Percentiles rank a stretch among this genome's conserved stretches.
Evolutionary conservation across 495 filamentous ascomycete genomes (phyloP).

Genomic region (Neurospora hispaniola): DNA sequence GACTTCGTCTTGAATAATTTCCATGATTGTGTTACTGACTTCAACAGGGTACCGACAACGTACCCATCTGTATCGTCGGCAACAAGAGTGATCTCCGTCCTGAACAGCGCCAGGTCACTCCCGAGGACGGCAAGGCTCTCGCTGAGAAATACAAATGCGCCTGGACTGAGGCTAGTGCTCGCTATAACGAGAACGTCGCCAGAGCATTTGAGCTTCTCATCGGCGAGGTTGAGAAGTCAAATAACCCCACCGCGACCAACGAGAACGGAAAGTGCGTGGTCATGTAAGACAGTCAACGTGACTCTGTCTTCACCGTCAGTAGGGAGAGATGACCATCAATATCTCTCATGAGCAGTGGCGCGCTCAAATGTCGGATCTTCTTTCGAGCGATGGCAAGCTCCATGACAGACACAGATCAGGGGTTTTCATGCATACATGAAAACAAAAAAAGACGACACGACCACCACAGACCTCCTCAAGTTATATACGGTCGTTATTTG

Average conservation of each 20-base stretch:
- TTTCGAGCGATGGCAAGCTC: background rate
- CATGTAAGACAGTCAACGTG: constrained; percentile 48
- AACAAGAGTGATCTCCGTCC: constrained; percentile 93
- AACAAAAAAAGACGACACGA: background rate
- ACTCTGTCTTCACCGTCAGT: background rate
- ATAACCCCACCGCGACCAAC: constrained; percentile 77
- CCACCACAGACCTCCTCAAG: background rate
- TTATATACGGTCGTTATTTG: background rate
- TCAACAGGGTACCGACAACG: constrained; percentile 73
- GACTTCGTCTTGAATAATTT: background rate
- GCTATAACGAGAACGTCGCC: constrained; percentile 84
- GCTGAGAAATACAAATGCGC: constrained; percentile 81
- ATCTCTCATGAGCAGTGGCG: background rate
- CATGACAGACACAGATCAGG: background rate
- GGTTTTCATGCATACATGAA: background rate
- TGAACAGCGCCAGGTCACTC: constrained; percentile 83
- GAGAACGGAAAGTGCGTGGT: constrained; percentile 69
- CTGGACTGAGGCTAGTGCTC: constrained; percentile 88
- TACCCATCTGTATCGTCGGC: constrained; percentile 87
- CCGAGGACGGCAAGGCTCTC: constrained; percentile 71
- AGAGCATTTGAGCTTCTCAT: constrained; percentile 95
- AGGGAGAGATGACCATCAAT: background rate
- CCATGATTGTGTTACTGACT: constrained; percentile 1
- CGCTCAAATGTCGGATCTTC: background rate
- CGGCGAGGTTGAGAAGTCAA: constrained; percentile 84